phyloP scores from a whole-genome alignment of 1,284 basidiomycete genomes.

The Exsudoporus floridanus region DNA sequence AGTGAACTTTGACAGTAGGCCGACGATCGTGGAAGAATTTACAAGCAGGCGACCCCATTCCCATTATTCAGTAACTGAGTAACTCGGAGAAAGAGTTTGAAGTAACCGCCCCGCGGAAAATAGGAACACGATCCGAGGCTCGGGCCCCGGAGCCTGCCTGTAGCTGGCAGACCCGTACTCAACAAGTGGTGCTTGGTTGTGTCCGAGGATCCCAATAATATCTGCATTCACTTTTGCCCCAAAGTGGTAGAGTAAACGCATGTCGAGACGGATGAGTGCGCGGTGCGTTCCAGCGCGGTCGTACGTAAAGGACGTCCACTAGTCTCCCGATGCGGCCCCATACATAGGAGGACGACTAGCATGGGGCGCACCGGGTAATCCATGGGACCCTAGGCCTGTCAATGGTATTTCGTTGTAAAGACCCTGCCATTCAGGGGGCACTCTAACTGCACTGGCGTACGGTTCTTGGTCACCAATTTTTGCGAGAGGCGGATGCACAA shows the following conservation, averaged over 20 bases:
- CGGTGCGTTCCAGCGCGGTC: constrained; percentile 10
- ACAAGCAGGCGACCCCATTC: neutral
- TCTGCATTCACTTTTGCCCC: neutral
- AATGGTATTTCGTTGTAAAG: constrained; percentile 40
- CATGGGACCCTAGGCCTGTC: neutral
- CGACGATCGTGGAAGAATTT: neutral
- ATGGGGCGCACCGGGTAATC: neutral
- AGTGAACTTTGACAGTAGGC: neutral
- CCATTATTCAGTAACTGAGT: neutral
- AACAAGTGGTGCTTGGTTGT: neutral
- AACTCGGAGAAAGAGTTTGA: neutral
- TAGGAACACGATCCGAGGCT: neutral
- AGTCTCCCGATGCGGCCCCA: constrained; percentile 32
- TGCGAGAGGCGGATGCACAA: neutral
- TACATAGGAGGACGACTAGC: neutral
- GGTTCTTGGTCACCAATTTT: neutral
- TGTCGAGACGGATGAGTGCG: neutral
- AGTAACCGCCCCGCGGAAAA: neutral
- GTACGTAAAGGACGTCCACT: constrained; percentile 35
- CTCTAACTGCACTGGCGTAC: constrained; percentile 1
- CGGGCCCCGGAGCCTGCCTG: too few species aligned
- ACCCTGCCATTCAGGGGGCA: constrained; percentile 35
- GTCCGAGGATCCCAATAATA: too few species aligned
- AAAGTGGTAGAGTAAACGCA: neutral
- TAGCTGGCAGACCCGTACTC: too few species aligned